Evolutionary conservation across 768 basidiomycete genomes (phyloP).

Genomic region (Podaxis sp.): DNA sequence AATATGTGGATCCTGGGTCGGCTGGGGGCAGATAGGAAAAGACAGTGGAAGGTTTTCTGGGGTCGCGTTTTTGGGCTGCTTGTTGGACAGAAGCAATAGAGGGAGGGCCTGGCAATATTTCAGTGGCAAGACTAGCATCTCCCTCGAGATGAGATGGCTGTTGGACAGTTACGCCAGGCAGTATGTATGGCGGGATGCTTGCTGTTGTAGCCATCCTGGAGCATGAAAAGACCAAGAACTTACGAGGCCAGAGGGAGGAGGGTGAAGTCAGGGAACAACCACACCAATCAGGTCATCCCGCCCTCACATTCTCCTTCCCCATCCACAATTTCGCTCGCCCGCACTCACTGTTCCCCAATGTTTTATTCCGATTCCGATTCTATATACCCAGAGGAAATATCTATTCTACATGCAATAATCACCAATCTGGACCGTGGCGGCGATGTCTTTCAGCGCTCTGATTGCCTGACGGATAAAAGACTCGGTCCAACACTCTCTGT

Average conservation of each 20-base stretch:
- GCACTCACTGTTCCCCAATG: too few relatives aligned
- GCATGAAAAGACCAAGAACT: slow-evolving; percentile 18
- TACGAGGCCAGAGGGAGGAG: slow-evolving; percentile 23
- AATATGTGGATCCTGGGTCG: slow-evolving; percentile 88
- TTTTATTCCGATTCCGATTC: slow-evolving; percentile 4
- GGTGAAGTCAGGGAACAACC: slow-evolving; percentile 29
- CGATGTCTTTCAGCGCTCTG: background rate
- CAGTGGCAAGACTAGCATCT: slow-evolving; percentile 78
- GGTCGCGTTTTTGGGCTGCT: slow-evolving; percentile 70
- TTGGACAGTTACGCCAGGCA: slow-evolving; percentile 65
- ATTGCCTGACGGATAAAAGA: background rate
- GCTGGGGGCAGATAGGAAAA: slow-evolving; percentile 79
- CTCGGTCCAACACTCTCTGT: background rate
- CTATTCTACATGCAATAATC: background rate
- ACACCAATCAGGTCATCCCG: slow-evolving; percentile 30
- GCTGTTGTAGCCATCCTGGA: slow-evolving; percentile 68
- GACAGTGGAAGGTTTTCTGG: slow-evolving; percentile 64
- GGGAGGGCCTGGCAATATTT: slow-evolving; percentile 87
- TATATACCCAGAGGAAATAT: background rate
- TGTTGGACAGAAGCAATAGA: slow-evolving; percentile 69
- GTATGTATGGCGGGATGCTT: slow-evolving; percentile 65
- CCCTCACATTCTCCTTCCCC: slow-evolving; percentile 16
- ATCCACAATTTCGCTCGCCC: slow-evolving; percentile 1
- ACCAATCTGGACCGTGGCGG: background rate
- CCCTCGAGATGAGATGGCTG: slow-evolving; percentile 82